Conservation (phyloP, 345 rosid species). For the Physaria fendleri region DNA sequence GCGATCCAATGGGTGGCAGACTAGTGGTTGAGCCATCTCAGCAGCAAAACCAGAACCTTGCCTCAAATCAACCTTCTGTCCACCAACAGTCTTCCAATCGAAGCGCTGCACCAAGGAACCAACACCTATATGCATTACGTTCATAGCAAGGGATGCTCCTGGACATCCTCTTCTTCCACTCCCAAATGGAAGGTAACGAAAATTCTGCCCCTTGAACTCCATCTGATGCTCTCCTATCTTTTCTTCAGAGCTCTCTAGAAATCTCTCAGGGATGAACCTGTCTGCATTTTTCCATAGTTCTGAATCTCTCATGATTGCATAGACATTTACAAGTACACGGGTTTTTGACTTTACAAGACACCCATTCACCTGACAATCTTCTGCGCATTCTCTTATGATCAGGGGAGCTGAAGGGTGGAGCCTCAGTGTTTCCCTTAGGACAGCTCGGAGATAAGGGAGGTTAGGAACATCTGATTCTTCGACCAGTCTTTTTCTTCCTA, state of each 20-base stretch:
- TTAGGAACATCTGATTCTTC: slow-evolving; percentile 36
- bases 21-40: slow-evolving; percentile 46
- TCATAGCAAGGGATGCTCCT: slow-evolving; percentile 38
- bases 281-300: slow-evolving; percentile 39
- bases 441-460: slow-evolving; percentile 37
- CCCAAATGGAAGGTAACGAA: slow-evolving; percentile 45
- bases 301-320: slow-evolving; percentile 57
- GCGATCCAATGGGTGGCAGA: slow-evolving; percentile 33
- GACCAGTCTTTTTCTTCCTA: slow-evolving; percentile 35
- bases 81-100: slow-evolving; percentile 34
- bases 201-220: slow-evolving; percentile 42
- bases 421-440: slow-evolving; percentile 37
- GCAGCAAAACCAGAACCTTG: slow-evolving; percentile 40
- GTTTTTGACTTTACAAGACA: slow-evolving; percentile 42
- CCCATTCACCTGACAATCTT: slow-evolving; percentile 34
- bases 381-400: slow-evolving; percentile 29
- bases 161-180: slow-evolving; percentile 48
- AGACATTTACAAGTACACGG: slow-evolving; percentile 42
- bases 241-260: slow-evolving; percentile 32
- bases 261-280: slow-evolving; percentile 51
- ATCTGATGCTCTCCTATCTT: slow-evolving; percentile 35
- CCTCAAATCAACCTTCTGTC: slow-evolving; percentile 31
- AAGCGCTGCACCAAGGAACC: slow-evolving; percentile 43
- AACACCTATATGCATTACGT: slow-evolving; percentile 35
- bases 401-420: slow-evolving; percentile 33